Base-by-base conservation (phyloP, 2,329 filamentous ascomycete genomes). In the Colletotrichum godetiae region DNA sequence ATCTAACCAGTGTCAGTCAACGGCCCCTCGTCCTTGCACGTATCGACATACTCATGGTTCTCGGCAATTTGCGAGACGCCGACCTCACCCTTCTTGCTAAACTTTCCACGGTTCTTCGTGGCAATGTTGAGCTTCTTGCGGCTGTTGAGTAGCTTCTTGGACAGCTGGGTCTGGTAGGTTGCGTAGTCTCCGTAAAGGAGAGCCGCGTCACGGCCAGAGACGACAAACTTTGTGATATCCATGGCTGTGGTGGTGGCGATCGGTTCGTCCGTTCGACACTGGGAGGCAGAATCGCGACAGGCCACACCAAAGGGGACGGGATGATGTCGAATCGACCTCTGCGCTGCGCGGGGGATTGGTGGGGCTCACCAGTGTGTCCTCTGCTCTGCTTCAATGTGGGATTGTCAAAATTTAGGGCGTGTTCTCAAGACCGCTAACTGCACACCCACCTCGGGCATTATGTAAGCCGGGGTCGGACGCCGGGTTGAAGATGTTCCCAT, bases 101-200 rank as follows among this genome's bases (percentile, higher is more conserved):
- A 98, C 86, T 98, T 98, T 78, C 93, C 93, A 76, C 95, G 93
- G 85, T 94, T 96, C 83, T 92, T 93, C 60, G 94, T 97, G 65
- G 93, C 90, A 79, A 95, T 92, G 61, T 93, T 94, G 68, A 98
- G 89, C 86, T 94, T 96, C 87, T 93, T 96, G 81, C 95, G 93
- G 78, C 93, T 88, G 80, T 93, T 95, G 81, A 94, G 92, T 72
- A 99, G 88, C 80, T 94, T 92, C 81, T 94, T 94, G 76, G 93
- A 91, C 63, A 97, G 88, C 81, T 95, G 93, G 61, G 88, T 87
- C 79, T 95, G 93, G 83, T 98, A 98, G 70, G 92, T 92, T 80
- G 91, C 91, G 85, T 98, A 95, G 85, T 98, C 95, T 77, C 95
- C 95, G 76, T 97, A 92, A 35, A 97, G 90, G 64, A 98, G 92